Percentiles rank a stretch among this genome's conserved stretches.
Conservation (phyloP, 148 eudicot genomes). For the Chenopodium suecicum region DNA sequence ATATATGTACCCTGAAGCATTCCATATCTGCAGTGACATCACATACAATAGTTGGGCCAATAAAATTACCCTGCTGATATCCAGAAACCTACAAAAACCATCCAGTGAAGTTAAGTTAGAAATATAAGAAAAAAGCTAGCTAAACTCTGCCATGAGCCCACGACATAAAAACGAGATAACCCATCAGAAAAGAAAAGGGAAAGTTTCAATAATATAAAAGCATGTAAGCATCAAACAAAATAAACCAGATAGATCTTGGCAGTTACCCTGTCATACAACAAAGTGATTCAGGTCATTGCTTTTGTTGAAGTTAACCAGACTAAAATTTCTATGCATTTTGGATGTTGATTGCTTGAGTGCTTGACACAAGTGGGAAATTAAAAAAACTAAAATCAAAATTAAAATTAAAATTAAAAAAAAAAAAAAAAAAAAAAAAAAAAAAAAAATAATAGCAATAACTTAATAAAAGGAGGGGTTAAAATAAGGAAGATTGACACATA, state of each 20-base stretch:
- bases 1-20: constrained; percentile 30
- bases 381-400: too few relatives aligned
- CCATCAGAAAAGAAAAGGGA: neutral
- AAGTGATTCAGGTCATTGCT: neutral
- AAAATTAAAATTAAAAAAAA: too few relatives aligned
- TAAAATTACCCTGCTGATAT: constrained; percentile 64
- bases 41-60: constrained; percentile 69
- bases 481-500: neutral
- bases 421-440: too few relatives aligned
- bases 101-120: neutral
- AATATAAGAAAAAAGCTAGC: neutral
- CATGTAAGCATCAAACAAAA: neutral
- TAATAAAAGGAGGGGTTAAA: neutral
- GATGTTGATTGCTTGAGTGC: neutral
- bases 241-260: neutral
- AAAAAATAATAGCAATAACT: too few relatives aligned
- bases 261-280: neutral
- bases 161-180: neutral
- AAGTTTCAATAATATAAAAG: too few relatives aligned
- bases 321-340: neutral
- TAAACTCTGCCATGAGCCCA: neutral
- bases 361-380: neutral
- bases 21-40: constrained; percentile 60
- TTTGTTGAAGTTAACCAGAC: neutral
- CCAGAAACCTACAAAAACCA: constrained; percentile 47